Base-by-base conservation (phyloP, 108 stramenopile species). In the Nitzschia sp. region DNA sequence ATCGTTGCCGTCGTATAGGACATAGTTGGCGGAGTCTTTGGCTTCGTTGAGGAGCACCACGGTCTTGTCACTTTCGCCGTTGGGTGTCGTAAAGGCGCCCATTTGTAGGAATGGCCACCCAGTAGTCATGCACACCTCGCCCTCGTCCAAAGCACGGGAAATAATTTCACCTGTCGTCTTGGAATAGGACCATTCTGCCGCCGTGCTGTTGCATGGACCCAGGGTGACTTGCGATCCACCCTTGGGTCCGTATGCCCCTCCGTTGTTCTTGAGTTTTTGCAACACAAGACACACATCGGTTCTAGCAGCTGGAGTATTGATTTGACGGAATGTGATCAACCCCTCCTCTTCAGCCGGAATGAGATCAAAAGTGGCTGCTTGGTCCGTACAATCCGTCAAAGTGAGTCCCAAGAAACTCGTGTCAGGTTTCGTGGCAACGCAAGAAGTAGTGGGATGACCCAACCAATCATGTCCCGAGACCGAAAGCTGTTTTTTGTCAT, bases 51-150 rank as follows among this genome's bases (percentile, higher is more conserved):
- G 56, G 26, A 89, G 31, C 6, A 93, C 83, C 13, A 90, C 81
- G 1, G 82, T 81, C 36, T 76, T 81, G 26, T 75, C 70, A 47
- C 73, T 80, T 53, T 71, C 78, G 36, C 72, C 80, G 26, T 63
- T 77, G 30, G 87, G 76, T 25, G 88, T 87, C 21, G 83, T 68
- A 66, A 95, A 95, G 21, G 89, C 90, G 8, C 88, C 91, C 58
- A 82, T 88, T 69, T 95, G 94, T 42, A 95, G 66, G 54, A 91
- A 92, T 0, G 94, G 94, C 94, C 94, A 95, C 2, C 94, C 94
- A 18, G 94, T 93, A 25, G 94, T 95, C 73, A 95, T 74, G 74
- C 94, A 95, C 0, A 90, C 87, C 51, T 85, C 80, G 30, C 79
- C 82, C 4, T 66, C 77, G 23, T 72, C 54, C 3, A 74, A 74